A percentile compares a stretch with the other conserved stretches of the same genome.
These are phyloP conservation scores for Crithidia bombi DNA, from an alignment of 208 protist species.

Conservation along the genomic window DNA sequence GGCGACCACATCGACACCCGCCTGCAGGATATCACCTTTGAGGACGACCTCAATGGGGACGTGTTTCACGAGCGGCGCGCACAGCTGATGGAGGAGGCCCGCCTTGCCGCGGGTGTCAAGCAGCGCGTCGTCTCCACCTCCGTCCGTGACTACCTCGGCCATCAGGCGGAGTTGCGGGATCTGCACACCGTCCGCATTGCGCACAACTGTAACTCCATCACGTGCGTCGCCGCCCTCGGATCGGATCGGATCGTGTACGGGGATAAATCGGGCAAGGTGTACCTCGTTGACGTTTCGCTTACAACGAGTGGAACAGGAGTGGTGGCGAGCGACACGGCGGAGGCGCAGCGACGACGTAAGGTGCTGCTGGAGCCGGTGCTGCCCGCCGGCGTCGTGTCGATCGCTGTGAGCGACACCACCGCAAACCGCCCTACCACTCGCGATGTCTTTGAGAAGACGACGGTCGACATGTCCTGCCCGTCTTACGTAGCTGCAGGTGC, in stretches of 20 bases:
- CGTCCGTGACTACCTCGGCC: slow-evolving; percentile 47
- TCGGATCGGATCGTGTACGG: slow-evolving; percentile 71
- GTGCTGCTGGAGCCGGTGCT: slow-evolving; percentile 68
- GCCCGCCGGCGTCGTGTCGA: slow-evolving; percentile 60
- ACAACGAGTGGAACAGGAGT: slow-evolving; percentile 20
- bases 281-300: slow-evolving; percentile 53
- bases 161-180: slow-evolving; percentile 19
- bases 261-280: slow-evolving; percentile 89
- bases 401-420: slow-evolving; percentile 85
- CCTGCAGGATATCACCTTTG: slow-evolving; percentile 67
- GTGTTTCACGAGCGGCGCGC: slow-evolving; percentile 75
- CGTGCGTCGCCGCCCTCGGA: slow-evolving; percentile 75
- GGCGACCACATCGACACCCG: slow-evolving; percentile 89
- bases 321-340: slow-evolving; percentile 8
- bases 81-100: slow-evolving; percentile 80
- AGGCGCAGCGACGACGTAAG: slow-evolving; percentile 45
- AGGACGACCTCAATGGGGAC: slow-evolving; percentile 82
- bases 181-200: slow-evolving; percentile 52
- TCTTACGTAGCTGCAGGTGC: slow-evolving; percentile 86
- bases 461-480: slow-evolving; percentile 73
- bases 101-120: slow-evolving; percentile 72
- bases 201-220: slow-evolving; percentile 89
- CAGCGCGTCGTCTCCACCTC: slow-evolving; percentile 62
- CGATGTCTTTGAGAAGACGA: slow-evolving; percentile 82
- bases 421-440: slow-evolving; percentile 59